phyloP scores from a whole-genome alignment of 2,329 filamentous ascomycete species.

The Leptographium radiaticola region DNA sequence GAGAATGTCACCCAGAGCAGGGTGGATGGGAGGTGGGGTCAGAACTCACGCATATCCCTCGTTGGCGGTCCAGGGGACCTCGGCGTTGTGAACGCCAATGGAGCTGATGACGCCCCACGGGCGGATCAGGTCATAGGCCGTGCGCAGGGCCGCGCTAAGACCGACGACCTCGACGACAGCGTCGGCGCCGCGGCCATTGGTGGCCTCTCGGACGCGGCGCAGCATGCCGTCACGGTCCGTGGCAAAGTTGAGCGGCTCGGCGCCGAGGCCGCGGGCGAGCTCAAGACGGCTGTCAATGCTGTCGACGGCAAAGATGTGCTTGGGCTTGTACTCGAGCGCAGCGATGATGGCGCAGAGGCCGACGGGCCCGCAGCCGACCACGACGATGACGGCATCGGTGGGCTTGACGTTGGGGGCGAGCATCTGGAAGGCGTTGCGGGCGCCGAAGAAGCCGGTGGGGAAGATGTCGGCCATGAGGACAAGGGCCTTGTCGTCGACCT shows the following conservation, averaged over 20 bases:
- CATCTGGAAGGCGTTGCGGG: constrained; percentile 60
- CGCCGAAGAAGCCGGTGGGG: constrained; percentile 75
- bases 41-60: constrained; percentile 43
- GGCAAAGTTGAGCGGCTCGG: constrained; percentile 70
- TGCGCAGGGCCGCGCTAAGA: constrained; percentile 52
- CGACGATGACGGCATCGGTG: constrained; percentile 55
- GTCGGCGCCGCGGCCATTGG: constrained; percentile 72
- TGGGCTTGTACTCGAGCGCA: constrained; percentile 61
- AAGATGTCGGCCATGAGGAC: constrained; percentile 92
- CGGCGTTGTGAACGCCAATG: constrained; percentile 63
- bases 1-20: no score
- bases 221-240: constrained; percentile 52
- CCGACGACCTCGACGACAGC: constrained; percentile 72
- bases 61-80: constrained; percentile 54
- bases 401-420: constrained; percentile 38
- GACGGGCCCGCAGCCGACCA: constrained; percentile 77
- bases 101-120: constrained; percentile 63
- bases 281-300: constrained; percentile 62
- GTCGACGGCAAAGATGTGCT: constrained; percentile 67
- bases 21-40: not conserved
- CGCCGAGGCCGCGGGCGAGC: constrained; percentile 60
- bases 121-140: constrained; percentile 57
- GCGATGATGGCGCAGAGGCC: constrained; percentile 75
- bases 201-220: constrained; percentile 58
- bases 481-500: constrained; percentile 59